These are phyloP conservation scores for Phyllosticta citriasiana DNA, from an alignment of 2,329 filamentous ascomycete genomes.

Conservation along the genomic window DNA sequence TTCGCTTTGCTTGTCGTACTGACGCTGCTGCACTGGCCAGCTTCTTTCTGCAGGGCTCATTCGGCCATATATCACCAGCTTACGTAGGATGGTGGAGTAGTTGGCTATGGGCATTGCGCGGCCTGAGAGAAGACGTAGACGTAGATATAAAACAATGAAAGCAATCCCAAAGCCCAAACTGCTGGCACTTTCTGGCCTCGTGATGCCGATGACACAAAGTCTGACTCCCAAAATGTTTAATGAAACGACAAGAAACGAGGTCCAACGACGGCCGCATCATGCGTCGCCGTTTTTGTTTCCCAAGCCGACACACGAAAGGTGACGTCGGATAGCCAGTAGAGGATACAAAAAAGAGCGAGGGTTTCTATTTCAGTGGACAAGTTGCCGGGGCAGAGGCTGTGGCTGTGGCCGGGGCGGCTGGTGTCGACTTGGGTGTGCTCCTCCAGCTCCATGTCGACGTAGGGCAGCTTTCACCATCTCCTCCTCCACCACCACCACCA, in stretches of 20 bases:
- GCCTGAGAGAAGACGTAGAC: not conserved
- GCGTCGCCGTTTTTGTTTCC: not conserved
- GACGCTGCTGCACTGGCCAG: not conserved
- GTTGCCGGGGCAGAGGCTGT: not conserved
- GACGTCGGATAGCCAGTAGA: not conserved
- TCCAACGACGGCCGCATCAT: not conserved
- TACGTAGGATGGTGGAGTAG: conserved; percentile 5
- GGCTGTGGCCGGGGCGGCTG: not conserved
- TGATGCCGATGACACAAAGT: not conserved
- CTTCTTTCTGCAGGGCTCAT: not conserved
- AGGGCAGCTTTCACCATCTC: no score
- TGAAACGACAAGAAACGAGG: not conserved
- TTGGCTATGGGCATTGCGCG: not conserved
- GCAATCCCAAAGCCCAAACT: not conserved
- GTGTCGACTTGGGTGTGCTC: not conserved
- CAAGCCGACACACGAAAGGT: not conserved
- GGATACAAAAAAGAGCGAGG: not conserved
- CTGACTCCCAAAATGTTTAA: not conserved
- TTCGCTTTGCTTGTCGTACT: no score
- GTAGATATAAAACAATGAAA: not conserved
- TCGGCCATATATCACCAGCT: not conserved
- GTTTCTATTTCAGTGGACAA: not conserved
- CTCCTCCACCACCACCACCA: no score
- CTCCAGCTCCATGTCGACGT: no score
- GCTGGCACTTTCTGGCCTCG: not conserved